Evolutionary conservation across 2,329 filamentous ascomycete genomes (phyloP), one percentile per base, ranked within the genome.

Genomic region (Exophiala dermatitidis): DNA sequence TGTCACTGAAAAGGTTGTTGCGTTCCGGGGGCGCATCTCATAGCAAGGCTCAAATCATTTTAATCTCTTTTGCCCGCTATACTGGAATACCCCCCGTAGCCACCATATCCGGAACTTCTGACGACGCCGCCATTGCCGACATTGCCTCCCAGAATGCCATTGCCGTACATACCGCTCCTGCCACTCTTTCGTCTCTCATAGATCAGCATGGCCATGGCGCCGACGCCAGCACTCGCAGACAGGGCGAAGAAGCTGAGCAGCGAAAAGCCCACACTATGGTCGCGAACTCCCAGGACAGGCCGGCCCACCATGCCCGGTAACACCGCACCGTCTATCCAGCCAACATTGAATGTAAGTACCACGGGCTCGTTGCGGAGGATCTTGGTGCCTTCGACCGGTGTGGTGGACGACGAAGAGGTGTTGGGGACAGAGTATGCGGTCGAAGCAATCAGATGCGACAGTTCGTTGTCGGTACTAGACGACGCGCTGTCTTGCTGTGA

Each of bases 351-450:
- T 42, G 76, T 78, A 62, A 97, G 74, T 0, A 87, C 85, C 53
- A 97, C 69, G 3, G 86, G 80, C 69, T 97, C 90, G 8, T 91
- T 90, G 60, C 96, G 95, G 32, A 96, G 81, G 45, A 96, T 79
- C 63, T 84, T 84, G 0, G 75, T 74, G 3, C 72, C 77, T 73
- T 71, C 77, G 46, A 65, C 76, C 46, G 69, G 73, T 43, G 73
- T 71, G 19, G 19, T 19, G 19, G 19, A 19, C 60, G 73, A 74
- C 2, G 73, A 63, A 48, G 77, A 43, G 72, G 65, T 68, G 74
- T 64, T 75, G 64, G 56, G 75, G 2, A 90, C 85, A 60, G 83
- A 88, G 71, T 98, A 97, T 4, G 90, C 91, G 2, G 88, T 84
- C 26, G 84, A 90, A 10, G 88, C 90, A 65, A 95, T 88, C 40